Evolutionary conservation across 208 protist genomes (phyloP), one percentile per base, ranked within the genome.

Genomic region (Tritrichomonas musculus): DNA sequence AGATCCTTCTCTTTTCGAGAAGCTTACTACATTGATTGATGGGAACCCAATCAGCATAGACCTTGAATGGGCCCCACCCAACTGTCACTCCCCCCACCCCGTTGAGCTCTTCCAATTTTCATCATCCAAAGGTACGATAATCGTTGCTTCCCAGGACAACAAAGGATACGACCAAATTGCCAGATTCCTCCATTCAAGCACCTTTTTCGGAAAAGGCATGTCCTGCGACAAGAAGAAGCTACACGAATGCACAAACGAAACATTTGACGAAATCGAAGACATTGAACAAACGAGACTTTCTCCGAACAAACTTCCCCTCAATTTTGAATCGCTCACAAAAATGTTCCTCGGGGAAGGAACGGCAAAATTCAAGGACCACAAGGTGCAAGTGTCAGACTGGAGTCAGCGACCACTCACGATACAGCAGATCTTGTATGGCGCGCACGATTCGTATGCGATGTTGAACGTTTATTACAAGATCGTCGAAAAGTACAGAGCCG

Each of bases 171-270:
- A 88, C 2, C 3, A 5, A 27, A 88, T 88, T 47, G 47, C 53
- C 11, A 82, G 39, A 50, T n/a, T n/a, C n/a, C n/a, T n/a, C 53
- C 5, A 22, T 17, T 69, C 27, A 69, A 33, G 11, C 27, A 69
- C 11, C 30, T n/a, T 33, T 88, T 60, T 88, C 41, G 77, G 77
- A 33, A 88, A 88, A 88, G 77, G 77, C 53, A 88, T 57, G 41
- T 27, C 25, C n/a, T 53, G 5, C 20, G 77, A 88, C 36, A 88
- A 88, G 17, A 88, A 39, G n/a, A 53, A 57, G 57, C 47, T 88
- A 44, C 20, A 20, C 57, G 44, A 17, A 39, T 57, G 53, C 22
- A n/a, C n/a, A n/a, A n/a, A n/a, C n/a, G n/a, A n/a, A n/a, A n/a
- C n/a, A n/a, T n/a, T n/a, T n/a, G n/a, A n/a, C n/a, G 77, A 49